phyloP scores from a whole-genome alignment of 2,329 filamentous ascomycete genomes.

The Diaporthe vaccinii region DNA sequence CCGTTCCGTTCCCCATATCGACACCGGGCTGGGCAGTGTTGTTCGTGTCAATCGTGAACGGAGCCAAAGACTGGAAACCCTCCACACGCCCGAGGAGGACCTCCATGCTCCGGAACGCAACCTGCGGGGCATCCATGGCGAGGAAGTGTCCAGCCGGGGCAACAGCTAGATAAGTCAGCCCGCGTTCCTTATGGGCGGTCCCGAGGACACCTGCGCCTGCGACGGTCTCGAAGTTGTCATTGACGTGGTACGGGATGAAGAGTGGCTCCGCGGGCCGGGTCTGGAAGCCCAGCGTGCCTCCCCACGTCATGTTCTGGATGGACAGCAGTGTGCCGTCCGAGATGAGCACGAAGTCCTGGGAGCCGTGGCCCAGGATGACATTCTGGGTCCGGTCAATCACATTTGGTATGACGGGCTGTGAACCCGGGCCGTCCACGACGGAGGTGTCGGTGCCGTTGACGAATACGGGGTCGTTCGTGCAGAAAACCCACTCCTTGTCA shows the following conservation, averaged over 20 bases:
- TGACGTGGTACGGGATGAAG: slow-evolving; percentile 76
- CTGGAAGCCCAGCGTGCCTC: slow-evolving; percentile 78
- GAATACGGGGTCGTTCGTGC: slow-evolving; percentile 52
- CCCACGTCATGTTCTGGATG: slow-evolving; percentile 88
- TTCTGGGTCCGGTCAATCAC: slow-evolving; percentile 81
- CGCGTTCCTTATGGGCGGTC: slow-evolving; percentile 35
- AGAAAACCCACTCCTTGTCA: slow-evolving; percentile 61
- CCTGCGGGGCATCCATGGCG: slow-evolving; percentile 30
- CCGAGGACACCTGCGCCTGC: slow-evolving; percentile 42
- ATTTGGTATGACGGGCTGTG: slow-evolving; percentile 71
- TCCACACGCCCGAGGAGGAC: slow-evolving; percentile 36
- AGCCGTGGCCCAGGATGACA: slow-evolving; percentile 81
- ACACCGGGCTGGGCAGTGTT: slow-evolving; percentile 22
- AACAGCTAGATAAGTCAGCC: slow-evolving; percentile 42
- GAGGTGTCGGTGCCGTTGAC: slow-evolving; percentile 62
- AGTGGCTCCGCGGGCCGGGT: slow-evolving; percentile 70
- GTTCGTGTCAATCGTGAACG: slow-evolving; percentile 36
- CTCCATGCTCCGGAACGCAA: slow-evolving; percentile 37
- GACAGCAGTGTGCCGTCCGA: slow-evolving; percentile 78
- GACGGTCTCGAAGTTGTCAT: slow-evolving; percentile 48
- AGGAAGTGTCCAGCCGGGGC: slow-evolving; percentile 31
- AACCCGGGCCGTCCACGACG: slow-evolving; percentile 58
- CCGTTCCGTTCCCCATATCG: slow-evolving; percentile 19
- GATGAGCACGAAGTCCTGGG: slow-evolving; percentile 77
- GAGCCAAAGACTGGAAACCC: slow-evolving; percentile 24